Conservation (phyloP, 2,329 filamentous ascomycete genomes). For the Dactylonectria estremocensis region DNA sequence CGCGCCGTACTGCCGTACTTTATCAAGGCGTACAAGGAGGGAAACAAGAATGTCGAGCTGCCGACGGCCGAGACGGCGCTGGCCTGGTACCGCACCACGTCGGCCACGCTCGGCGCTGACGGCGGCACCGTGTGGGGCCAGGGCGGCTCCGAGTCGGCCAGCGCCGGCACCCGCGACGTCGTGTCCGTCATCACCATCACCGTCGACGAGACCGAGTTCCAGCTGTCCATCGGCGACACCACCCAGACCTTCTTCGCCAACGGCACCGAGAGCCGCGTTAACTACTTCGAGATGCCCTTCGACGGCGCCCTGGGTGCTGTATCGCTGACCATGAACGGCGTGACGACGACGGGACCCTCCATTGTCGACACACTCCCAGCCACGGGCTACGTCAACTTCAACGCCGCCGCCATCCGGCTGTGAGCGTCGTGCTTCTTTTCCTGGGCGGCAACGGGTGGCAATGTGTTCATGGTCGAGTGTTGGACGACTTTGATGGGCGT, state of each 20-base stretch:
- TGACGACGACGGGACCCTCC: conserved; percentile 30
- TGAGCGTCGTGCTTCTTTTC: conserved; percentile 1
- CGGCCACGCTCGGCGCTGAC: conserved; percentile 43
- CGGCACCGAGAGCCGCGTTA: conserved; percentile 34
- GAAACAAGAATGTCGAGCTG: conserved; percentile 45
- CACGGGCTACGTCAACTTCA: conserved; percentile 45
- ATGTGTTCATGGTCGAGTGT: neutral
- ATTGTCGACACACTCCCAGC: conserved; percentile 36
- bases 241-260: conserved; percentile 36
- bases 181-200: conserved; percentile 53
- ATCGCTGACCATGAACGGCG: conserved; percentile 39
- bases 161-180: conserved; percentile 47
- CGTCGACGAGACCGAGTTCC: conserved; percentile 46
- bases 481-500: neutral
- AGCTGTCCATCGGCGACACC: conserved; percentile 51
- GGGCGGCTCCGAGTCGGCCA: conserved; percentile 42
- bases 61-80: conserved; percentile 48
- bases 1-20: conserved; percentile 64
- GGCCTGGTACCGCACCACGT: conserved; percentile 54
- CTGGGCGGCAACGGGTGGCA: neutral
- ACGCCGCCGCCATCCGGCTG: conserved; percentile 38
- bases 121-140: conserved; percentile 53
- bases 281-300: conserved; percentile 44
- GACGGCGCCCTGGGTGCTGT: conserved; percentile 35
- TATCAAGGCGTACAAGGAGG: conserved; percentile 65